These are phyloP conservation scores for Dactylellina haptotyla DNA, from an alignment of 2,329 filamentous ascomycete species.

Conservation along the genomic window DNA sequence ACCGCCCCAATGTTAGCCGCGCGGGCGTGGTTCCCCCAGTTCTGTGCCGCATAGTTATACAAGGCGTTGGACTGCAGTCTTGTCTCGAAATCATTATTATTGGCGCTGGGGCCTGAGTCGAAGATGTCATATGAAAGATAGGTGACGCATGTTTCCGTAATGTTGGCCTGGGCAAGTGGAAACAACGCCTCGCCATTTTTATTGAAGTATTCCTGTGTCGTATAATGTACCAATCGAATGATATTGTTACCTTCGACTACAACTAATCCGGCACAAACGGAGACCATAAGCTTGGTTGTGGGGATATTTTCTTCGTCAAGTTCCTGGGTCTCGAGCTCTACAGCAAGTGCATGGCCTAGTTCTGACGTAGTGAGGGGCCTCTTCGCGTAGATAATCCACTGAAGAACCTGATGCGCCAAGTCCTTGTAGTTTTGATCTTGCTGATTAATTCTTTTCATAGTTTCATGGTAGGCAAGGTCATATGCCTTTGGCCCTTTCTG, in stretches of 20 bases:
- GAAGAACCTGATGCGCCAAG: slow-evolving; percentile 1
- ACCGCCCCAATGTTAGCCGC: neutral
- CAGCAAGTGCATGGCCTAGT: slow-evolving; percentile 14
- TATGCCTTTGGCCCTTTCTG: slow-evolving; percentile 56
- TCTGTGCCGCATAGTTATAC: slow-evolving; percentile 15
- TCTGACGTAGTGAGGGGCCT: slow-evolving; percentile 18
- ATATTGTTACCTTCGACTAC: slow-evolving; percentile 57
- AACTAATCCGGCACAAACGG: slow-evolving; percentile 58
- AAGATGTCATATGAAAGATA: slow-evolving; percentile 24
- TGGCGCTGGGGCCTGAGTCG: neutral
- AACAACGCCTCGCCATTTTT: neutral
- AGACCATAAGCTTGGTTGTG: slow-evolving; percentile 3
- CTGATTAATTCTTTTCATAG: slow-evolving; percentile 7
- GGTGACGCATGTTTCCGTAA: slow-evolving; percentile 15
- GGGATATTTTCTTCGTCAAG: slow-evolving; percentile 23
- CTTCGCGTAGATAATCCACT: slow-evolving; percentile 16
- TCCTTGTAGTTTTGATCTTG: neutral
- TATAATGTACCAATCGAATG: slow-evolving; percentile 59
- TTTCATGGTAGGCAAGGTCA: slow-evolving; percentile 5
- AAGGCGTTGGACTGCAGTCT: neutral
- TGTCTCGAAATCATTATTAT: neutral
- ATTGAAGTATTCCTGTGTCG: slow-evolving; percentile 59
- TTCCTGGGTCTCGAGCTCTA: neutral
- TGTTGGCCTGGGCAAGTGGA: neutral
- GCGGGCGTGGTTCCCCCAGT: slow-evolving; percentile 29